Evolutionary conservation across 176 grass and related monocot genomes (phyloP), one percentile per base, ranked within the genome.

Genomic region (Hordeum marinum): DNA sequence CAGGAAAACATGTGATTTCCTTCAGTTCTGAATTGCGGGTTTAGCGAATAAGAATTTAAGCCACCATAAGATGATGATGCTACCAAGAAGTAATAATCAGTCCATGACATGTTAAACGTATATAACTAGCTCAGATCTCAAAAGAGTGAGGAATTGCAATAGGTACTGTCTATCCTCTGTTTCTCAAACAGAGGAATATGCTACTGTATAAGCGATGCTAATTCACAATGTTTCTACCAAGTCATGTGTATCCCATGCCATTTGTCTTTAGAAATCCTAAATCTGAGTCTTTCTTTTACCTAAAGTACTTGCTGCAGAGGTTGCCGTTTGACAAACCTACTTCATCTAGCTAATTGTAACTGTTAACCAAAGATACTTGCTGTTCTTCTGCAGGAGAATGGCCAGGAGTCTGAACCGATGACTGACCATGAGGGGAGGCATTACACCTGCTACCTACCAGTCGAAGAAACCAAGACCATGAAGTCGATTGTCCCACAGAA

Each of bases 401-500:
- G 82, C 62, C 93, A 92, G 84, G 96, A 99, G 74, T 88, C 75
- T 11, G 89, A 91, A 68, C 45, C 83, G 23, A 94, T 99, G 90
- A 84, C 90, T 24, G 92, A 48, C 82, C 92, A 99, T 36, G 88
- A 89, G n/a, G 96, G 96, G 27, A 78, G 76, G 88, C 91, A 69
- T 59, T 99, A 91, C 80, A 82, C 48, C 1, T 96, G 96, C 84
- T 96, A 90, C 82, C 76, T 99, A 82, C 96, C 96, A 35, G 82
- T 85, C 14, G 93, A 96, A 83, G 96, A 99, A 80, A 81, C 83
- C 5, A 99, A 90, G 85, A 86, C 83, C 55, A 86, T 94, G 73
- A 95, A 88, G 73, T 85, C 89, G 17, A 62, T 91, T 73, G 29
- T 90, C 70, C 90, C 63, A 85, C 93, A 96, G 82, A 99, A 99